Base-by-base conservation (phyloP, 1,284 basidiomycete species). In the Boletus semigastroideus region DNA sequence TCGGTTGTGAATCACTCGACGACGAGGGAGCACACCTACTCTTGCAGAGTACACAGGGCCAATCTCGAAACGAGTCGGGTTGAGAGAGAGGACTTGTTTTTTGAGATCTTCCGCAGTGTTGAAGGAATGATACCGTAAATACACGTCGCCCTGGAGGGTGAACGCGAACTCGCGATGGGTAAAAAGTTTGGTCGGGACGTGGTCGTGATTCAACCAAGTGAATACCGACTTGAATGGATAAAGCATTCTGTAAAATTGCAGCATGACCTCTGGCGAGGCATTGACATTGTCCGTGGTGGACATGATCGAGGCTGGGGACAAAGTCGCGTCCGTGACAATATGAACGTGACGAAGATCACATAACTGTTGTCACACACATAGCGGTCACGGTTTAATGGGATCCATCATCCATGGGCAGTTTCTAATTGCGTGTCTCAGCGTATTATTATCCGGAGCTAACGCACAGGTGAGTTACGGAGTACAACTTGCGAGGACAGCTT, bases 161-260 rank as follows among this genome's bases (percentile, higher is more conserved):
- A 98, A 96, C n/a, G 96, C 90, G 68, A 99, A 97, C 70, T 99
- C 96, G 65, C 96, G 88, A 66, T 98, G 84, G 7, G 91, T 90
- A 72, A 92, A 96, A 48, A 92, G 81, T 57, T 83, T 83, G 13
- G 80, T 78, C 6, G 87, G 82, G 57, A 78, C 74, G 55, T 91
- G 87, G 55, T 90, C 90, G 59, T 98, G 95, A 68, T 98, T 98
- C 25, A 99, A 79, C 97, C 97, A 99, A 58, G 82, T 80, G 74
- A 88, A 98, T 62, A 98, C 82, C 5, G 92, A 88, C 69, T 93
- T 92, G 80, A 94, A 99, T 1, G 96, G 96, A 66, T 97, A 97
- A 1, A 99, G 77, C 30, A 94, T 83, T 36, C 86, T 81, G 74
- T 99, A 99, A 73, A 94, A 99, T 5, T 87, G 82, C 43, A 90